Percentiles rank a stretch among this genome's conserved stretches.
Conservation (phyloP, 208 protist species). For the Trypanosoma grayi region DNA sequence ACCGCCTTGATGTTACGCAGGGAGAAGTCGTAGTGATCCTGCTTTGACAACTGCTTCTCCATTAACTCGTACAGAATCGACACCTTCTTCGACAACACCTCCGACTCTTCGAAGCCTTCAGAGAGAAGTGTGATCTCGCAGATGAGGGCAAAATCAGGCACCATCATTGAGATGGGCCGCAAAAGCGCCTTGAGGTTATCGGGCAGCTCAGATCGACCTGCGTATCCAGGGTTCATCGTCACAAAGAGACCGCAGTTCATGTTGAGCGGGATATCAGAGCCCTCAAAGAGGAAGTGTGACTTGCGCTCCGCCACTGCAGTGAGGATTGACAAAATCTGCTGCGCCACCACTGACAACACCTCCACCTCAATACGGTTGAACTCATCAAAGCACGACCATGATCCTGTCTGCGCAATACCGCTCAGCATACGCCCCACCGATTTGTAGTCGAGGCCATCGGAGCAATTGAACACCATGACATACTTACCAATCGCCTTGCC, state of each 20-base stretch:
- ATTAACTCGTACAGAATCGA: conserved; percentile 96
- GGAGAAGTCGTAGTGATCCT: conserved; percentile 99
- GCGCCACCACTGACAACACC: conserved; percentile 98
- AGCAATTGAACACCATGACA: conserved; percentile 99
- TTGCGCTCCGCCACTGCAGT: conserved; percentile 78
- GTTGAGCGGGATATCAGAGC: conserved; percentile 95
- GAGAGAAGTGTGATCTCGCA: conserved; percentile 98
- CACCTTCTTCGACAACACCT: conserved; percentile 95
- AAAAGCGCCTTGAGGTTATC: conserved; percentile 98
- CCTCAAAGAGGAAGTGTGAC: conserved; percentile 92
- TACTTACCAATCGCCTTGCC: conserved; percentile 97
- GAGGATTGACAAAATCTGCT: conserved; percentile 96
- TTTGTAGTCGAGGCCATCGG: conserved; percentile 97
- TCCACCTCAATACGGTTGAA: conserved; percentile 99
- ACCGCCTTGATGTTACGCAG: conserved; percentile 98
- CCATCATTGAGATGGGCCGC: conserved; percentile 98
- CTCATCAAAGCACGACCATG: conserved; percentile 98
- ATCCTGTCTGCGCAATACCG: conserved; percentile 97
- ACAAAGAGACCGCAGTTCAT: conserved; percentile 97
- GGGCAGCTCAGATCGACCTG: conserved; percentile 97
- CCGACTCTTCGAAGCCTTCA: conserved; percentile 95
- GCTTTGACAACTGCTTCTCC: conserved; percentile 97
- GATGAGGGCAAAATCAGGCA: conserved; percentile 97
- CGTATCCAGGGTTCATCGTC: conserved; percentile 99
- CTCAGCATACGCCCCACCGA: conserved; percentile 95